A percentile compares a stretch with the other conserved stretches of the same genome.
These are phyloP conservation scores for Akanthomyces lecanii DNA, from an alignment of 2,329 filamentous ascomycete genomes.

Conservation along the genomic window DNA sequence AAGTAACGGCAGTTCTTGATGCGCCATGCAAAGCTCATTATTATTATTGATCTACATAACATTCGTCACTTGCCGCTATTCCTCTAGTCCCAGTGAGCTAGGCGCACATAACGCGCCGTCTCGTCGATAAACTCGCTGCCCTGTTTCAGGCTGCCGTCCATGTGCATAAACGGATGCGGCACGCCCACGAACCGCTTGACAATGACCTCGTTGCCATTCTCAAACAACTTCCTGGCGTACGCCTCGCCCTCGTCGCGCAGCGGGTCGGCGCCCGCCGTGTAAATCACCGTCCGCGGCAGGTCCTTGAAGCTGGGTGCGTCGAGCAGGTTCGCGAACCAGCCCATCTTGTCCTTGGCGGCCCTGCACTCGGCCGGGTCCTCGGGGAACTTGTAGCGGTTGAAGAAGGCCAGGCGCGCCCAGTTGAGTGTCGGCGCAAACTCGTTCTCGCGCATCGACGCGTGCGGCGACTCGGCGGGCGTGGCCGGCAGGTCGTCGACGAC, in stretches of 20 bases:
- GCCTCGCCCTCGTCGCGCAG: constrained; percentile 47
- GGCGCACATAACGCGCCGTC: constrained; percentile 30
- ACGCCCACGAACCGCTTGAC: constrained; percentile 43
- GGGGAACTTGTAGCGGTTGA: constrained; percentile 33
- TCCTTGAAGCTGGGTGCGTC: constrained; percentile 30
- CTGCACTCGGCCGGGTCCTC: constrained; percentile 21
- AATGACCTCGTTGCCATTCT: constrained; percentile 42
- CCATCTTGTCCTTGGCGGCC: constrained; percentile 17
- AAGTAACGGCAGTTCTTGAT: too few relatives aligned
- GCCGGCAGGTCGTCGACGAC: constrained; percentile 37
- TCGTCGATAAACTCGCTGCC: constrained; percentile 31
- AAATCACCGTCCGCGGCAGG: constrained; percentile 37
- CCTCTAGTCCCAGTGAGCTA: constrained; percentile 22
- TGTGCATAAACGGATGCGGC: constrained; percentile 48
- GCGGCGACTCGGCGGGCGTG: constrained; percentile 36
- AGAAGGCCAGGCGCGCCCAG: constrained; percentile 40
- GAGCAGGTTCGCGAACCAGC: constrained; percentile 32
- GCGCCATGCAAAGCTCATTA: not conserved
- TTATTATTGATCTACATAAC: not conserved
- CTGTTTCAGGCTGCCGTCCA: constrained; percentile 38
- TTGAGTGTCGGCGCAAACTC: constrained; percentile 41
- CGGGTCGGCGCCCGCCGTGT: constrained; percentile 41
- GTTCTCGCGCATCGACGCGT: constrained; percentile 38
- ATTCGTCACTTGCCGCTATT: not conserved
- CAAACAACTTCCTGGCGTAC: constrained; percentile 39